Conservation (phyloP, 768 basidiomycete species). For the Mrakia blollopis region DNA sequence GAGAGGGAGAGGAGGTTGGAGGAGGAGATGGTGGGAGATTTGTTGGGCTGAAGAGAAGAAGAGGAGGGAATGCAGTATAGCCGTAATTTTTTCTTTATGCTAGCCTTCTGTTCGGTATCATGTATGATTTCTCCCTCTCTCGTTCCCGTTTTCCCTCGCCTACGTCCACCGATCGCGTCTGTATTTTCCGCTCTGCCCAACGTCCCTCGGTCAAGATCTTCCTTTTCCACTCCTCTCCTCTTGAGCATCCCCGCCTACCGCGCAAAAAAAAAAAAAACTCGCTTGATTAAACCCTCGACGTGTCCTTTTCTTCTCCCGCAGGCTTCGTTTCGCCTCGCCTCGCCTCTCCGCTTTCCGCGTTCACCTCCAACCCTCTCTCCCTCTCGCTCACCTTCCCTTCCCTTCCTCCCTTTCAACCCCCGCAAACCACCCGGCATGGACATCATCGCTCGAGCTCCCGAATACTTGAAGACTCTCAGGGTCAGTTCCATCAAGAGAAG, state of each 20-base stretch:
- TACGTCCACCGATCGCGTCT: too few species aligned
- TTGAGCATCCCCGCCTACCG: background rate
- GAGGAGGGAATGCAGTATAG: background rate
- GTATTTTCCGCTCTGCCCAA: too few species aligned
- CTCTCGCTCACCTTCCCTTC: background rate
- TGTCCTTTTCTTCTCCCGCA: too few species aligned
- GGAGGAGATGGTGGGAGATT: background rate
- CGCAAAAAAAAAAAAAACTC: too few species aligned
- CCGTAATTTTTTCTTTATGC: too few species aligned
- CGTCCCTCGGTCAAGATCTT: too few species aligned
- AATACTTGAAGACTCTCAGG: constrained; percentile 42
- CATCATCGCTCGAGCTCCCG: constrained; percentile 39
- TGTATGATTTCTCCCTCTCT: too few species aligned
- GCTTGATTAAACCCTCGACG: background rate
- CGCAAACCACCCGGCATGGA: constrained; percentile 40
- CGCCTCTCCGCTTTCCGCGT: background rate
- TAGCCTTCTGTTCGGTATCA: too few species aligned
- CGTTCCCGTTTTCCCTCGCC: too few species aligned
- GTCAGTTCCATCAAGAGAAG: constrained; percentile 35
- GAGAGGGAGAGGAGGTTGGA: background rate
- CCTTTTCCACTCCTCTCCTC: too few species aligned
- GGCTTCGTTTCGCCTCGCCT: background rate
- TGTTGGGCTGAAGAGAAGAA: background rate
- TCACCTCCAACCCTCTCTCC: background rate
- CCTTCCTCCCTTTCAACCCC: background rate